Evolutionary conservation across 495 filamentous ascomycete species (phyloP), one percentile per base, ranked within the genome.

Genomic region (Lepraria neglecta): DNA sequence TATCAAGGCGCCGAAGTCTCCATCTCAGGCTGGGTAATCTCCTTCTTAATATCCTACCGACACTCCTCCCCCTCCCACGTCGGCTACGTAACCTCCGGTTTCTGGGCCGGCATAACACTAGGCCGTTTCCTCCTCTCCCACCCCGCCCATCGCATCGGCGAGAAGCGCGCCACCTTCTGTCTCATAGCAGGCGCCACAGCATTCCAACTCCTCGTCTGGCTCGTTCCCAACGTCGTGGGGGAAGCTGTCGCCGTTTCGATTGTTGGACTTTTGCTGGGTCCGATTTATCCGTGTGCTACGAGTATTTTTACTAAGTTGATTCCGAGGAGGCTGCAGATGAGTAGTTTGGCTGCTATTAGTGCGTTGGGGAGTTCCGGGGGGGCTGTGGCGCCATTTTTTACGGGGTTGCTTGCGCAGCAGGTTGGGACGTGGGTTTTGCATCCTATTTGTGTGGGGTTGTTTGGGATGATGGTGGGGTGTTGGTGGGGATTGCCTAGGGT

Each of bases 1-100:
- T 91, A 92, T 70, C 88, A 91, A 69, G 88, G 87, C 35, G 87
- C 86, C 42, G 88, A 91, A 69, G 87, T 90, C 6, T 84, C 82
- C 21, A 84, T 89, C 66, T 89, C 87, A 0, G 85, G 88, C 27
- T 95, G 88, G 91, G 84, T 91, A 17, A 88, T 91, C 50, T 87
- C 86, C 4, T 91, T 90, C 75, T 72, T 92, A 40, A 87, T 91
- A 70, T 80, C 75, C 40, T 80, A 83, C 59, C 87, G 89, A 21
- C 71, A 81, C 66, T 87, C 87, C 12, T 74, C 85, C 60, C 86
- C 87, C 3, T 73, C 78, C 9, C 73, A 76, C 4, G 86, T 91
- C 10, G 89, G 90, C 17, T 92, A 91, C 69, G 89, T 92, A 4
- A 91, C 87, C 24, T 77, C 88, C 0, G 90, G 89, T 5, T 95